These are phyloP conservation scores for Carallia brachiata DNA, from an alignment of 345 rosid species.

Conservation along the genomic window DNA sequence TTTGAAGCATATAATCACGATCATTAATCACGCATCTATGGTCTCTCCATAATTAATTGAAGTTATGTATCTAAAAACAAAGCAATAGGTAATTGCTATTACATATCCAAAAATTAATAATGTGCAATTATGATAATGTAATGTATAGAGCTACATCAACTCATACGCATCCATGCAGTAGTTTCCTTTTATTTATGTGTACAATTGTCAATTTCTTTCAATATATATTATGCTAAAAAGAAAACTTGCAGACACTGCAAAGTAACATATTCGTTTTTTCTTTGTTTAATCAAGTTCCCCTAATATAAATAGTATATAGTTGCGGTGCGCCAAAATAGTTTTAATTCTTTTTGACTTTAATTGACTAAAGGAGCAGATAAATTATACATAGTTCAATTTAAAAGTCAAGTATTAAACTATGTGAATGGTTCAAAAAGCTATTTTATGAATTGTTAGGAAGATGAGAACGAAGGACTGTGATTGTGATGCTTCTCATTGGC, in stretches of 20 bases:
- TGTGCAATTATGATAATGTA: too few relatives aligned
- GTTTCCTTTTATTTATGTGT: too few relatives aligned
- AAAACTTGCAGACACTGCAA: constrained; percentile 22
- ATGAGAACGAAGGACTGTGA: constrained; percentile 28
- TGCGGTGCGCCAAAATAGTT: too few relatives aligned
- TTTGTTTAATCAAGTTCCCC: constrained; percentile 1
- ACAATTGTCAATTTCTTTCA: constrained; percentile 3
- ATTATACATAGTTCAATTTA: constrained; percentile 13
- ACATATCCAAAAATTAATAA: too few relatives aligned
- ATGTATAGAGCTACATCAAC: too few relatives aligned
- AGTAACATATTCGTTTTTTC: constrained; percentile 12
- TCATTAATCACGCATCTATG: too few relatives aligned
- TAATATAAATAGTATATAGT: neutral
- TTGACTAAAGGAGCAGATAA: constrained; percentile 1
- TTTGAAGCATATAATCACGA: too few relatives aligned
- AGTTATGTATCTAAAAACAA: too few relatives aligned
- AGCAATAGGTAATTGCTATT: too few relatives aligned
- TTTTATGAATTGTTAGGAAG: constrained; percentile 16
- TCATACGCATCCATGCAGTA: too few relatives aligned
- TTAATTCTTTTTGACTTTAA: constrained; percentile 1
- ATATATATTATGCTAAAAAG: constrained; percentile 3
- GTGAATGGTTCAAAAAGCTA: constrained; percentile 18
- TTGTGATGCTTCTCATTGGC: constrained; percentile 21
- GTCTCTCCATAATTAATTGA: too few relatives aligned
- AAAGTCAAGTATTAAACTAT: constrained; percentile 34